Percentiles rank a stretch among this genome's conserved stretches.
These are phyloP conservation scores for Exophiala alcalophila DNA, from an alignment of 2,329 filamentous ascomycete genomes.

Conservation along the genomic window DNA sequence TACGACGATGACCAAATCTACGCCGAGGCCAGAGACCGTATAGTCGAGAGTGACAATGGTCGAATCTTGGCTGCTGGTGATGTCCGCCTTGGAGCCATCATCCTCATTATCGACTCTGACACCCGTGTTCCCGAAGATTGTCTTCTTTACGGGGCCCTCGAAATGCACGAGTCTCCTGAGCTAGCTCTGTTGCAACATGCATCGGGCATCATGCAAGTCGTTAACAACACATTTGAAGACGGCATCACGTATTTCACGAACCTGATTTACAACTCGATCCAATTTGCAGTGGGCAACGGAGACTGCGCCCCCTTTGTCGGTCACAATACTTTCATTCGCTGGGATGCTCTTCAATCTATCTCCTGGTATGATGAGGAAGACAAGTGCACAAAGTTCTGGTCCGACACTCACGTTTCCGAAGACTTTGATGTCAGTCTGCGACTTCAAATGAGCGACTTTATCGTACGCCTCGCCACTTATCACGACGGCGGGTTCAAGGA, in stretches of 20 bases:
- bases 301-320: slow-evolving; percentile 73
- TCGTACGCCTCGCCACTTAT: slow-evolving; percentile 67
- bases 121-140: slow-evolving; percentile 67
- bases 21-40: slow-evolving; percentile 42
- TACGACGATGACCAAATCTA: slow-evolving; percentile 25
- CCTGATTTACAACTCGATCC: slow-evolving; percentile 70
- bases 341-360: slow-evolving; percentile 60
- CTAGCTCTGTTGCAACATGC: slow-evolving; percentile 69
- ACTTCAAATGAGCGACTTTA: slow-evolving; percentile 64
- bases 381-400: slow-evolving; percentile 67
- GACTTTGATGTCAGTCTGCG: slow-evolving; percentile 74
- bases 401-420: slow-evolving; percentile 70
- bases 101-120: slow-evolving; percentile 67
- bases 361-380: slow-evolving; percentile 50
- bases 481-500: slow-evolving; percentile 69
- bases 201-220: slow-evolving; percentile 73
- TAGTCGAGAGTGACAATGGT: slow-evolving; percentile 48
- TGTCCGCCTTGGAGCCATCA: slow-evolving; percentile 77
- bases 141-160: slow-evolving; percentile 63
- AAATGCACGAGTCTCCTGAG: slow-evolving; percentile 68
- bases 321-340: slow-evolving; percentile 72
- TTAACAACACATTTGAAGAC: slow-evolving; percentile 69
- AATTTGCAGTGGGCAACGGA: slow-evolving; percentile 66
- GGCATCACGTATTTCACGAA: slow-evolving; percentile 76
- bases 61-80: slow-evolving; percentile 69